Evolutionary conservation across 2,329 filamentous ascomycete genomes (phyloP).

Genomic region (Colletotrichum filicis): DNA sequence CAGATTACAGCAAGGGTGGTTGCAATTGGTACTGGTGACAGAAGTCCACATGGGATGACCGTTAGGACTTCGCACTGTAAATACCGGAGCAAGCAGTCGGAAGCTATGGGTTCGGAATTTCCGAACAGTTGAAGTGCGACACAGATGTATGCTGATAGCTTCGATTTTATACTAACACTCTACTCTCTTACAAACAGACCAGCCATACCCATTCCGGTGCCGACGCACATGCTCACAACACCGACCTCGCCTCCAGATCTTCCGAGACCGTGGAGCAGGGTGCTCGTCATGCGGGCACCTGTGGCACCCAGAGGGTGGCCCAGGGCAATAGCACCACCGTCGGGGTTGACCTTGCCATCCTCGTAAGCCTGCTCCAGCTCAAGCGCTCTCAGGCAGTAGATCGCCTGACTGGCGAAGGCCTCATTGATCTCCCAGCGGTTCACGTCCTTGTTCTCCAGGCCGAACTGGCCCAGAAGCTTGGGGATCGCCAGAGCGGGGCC

Average conservation of each 20-base stretch:
- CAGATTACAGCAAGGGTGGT: too few species aligned
- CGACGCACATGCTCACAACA: conserved; percentile 91
- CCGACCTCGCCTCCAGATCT: conserved; percentile 78
- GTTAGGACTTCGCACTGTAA: neutral
- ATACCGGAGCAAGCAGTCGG: neutral
- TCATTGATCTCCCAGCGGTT: conserved; percentile 95
- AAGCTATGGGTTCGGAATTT: too few species aligned
- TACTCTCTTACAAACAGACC: conserved; percentile 74
- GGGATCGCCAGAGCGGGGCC: conserved; percentile 90
- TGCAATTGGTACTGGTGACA: too few species aligned
- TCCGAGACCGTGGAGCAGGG: conserved; percentile 73
- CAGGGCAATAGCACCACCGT: conserved; percentile 93
- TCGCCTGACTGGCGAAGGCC: conserved; percentile 74
- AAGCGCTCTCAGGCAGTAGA: conserved; percentile 78
- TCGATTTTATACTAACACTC: neutral
- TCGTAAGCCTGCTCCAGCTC: conserved; percentile 72
- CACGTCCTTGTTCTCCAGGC: conserved; percentile 75
- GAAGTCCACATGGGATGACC: neutral
- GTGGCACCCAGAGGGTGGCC: conserved; percentile 93
- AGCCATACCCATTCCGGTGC: conserved; percentile 83
- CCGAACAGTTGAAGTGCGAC: neutral
- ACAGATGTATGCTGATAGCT: neutral
- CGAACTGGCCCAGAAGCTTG: conserved; percentile 77
- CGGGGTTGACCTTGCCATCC: conserved; percentile 83
- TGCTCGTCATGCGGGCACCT: conserved; percentile 82